Percentiles rank a stretch among this genome's conserved stretches.
phyloP scores from a whole-genome alignment of 805 yeast species.

The Saccharomycopsis sp. region DNA sequence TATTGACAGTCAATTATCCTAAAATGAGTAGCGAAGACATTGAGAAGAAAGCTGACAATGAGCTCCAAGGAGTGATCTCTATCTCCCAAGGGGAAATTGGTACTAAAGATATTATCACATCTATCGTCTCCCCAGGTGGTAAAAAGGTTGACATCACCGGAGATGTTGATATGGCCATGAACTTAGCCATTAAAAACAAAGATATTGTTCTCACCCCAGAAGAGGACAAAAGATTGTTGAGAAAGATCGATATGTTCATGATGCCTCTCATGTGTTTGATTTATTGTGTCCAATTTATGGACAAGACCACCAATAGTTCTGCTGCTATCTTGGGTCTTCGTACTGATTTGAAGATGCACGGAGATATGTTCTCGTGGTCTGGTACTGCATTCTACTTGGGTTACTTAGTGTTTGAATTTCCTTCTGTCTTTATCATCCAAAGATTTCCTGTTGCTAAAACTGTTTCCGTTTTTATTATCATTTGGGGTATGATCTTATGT shows the following conservation, averaged over 20 bases:
- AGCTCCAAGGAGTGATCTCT: background rate
- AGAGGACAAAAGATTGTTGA: constrained; percentile 31
- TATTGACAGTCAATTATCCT: background rate
- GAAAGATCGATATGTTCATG: constrained; percentile 47
- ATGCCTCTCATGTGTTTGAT: constrained; percentile 45
- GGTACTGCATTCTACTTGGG: constrained; percentile 63
- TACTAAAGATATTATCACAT: background rate
- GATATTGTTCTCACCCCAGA: constrained; percentile 28
- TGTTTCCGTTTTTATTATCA: constrained; percentile 39
- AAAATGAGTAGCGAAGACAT: background rate
- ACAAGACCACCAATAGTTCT: constrained; percentile 45
- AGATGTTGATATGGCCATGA: constrained; percentile 43
- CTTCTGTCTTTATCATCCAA: constrained; percentile 43
- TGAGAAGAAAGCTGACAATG: background rate
- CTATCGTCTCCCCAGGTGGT: background rate
- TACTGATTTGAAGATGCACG: constrained; percentile 40
- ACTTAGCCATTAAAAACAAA: constrained; percentile 31
- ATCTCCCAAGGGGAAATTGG: background rate
- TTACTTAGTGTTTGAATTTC: constrained; percentile 50
- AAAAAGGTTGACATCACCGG: constrained; percentile 18
- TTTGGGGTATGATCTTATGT: constrained; percentile 57
- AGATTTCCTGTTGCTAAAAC: constrained; percentile 51
- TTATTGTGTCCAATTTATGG: constrained; percentile 53
- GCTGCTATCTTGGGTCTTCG: constrained; percentile 49
- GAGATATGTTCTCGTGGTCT: constrained; percentile 43